Base-by-base conservation (phyloP, 2,329 filamentous ascomycete species). In the Clonostachys chloroleuca region DNA sequence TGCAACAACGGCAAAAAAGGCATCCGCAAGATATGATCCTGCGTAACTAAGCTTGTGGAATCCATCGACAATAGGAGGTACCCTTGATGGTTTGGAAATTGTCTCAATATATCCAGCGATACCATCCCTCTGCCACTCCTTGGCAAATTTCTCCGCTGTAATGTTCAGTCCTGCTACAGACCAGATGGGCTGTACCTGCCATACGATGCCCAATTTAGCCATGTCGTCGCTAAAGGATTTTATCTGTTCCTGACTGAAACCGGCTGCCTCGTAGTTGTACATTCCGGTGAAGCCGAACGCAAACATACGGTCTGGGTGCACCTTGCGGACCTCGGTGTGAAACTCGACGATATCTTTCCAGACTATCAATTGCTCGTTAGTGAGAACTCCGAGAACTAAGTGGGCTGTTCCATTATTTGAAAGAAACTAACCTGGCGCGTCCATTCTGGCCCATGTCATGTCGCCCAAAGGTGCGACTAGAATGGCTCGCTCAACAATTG, bases 181-280 rank as follows among this genome's bases (percentile, higher is more conserved):
- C 61, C 64, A 69, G 46, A 69, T 67, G 2, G 66, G 67, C 59
- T 70, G 66, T 2, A 69, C 64, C 47, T 70, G 67, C 67, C 65
- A 70, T 5, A 64, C 62, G 7, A 69, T 54, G 9, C 65, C 61
- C 50, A 66, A 55, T 52, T 65, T 64, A 47, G 66, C 63, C 46
- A 69, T 43, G 43, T 67, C 63, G 24, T 51, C 50, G 20, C 55
- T 59, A 10, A 68, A 54, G 0, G 55, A 58, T 47, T 62, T 57
- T 13, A 68, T 49, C 18, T 64, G 54, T 18, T 62, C 59, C 2
- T 53, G 44, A 9, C 54, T 55, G 53, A 63, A 68, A 2, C 65
- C 66, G 5, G 63, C 63, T 48, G 61, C 61, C 13, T 46, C 54
- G 45, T 52, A 69, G 43, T 67, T 57, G 48, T 66, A 69, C 42